Evolutionary conservation across 164 flowering plant species (phyloP).

Genomic region (Vitis rotundifolia): DNA sequence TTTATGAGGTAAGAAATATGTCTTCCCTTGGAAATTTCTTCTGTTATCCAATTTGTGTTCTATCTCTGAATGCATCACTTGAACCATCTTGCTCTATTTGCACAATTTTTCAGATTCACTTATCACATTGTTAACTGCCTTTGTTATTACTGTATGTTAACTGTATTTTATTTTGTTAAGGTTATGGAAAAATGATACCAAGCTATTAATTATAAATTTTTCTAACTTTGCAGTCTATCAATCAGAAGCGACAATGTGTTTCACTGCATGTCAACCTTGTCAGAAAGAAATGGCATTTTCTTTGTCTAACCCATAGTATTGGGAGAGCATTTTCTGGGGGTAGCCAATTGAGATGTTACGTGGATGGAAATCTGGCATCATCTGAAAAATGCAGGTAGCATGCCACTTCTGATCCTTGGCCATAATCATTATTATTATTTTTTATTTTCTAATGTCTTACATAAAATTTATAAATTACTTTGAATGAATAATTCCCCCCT

Average conservation of each 20-base stretch:
- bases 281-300: constrained; percentile 85
- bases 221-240: constrained; percentile 61
- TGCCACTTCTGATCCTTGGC: constrained; percentile 1
- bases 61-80: not conserved
- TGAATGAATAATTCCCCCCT: not conserved
- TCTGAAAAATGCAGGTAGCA: constrained; percentile 93
- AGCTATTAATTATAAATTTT: constrained; percentile 4
- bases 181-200: not conserved
- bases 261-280: constrained; percentile 53
- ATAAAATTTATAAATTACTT: not conserved
- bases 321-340: constrained; percentile 99
- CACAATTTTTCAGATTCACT: not conserved
- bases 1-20: constrained; percentile 61
- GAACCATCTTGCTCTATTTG: not conserved
- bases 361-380: constrained; percentile 84
- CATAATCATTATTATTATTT: not conserved
- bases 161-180: not conserved
- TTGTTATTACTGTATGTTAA: not conserved
- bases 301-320: constrained; percentile 87
- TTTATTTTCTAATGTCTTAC: not conserved
- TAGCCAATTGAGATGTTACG: constrained; percentile 73
- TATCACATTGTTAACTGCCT: not conserved
- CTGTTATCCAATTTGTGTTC: not conserved
- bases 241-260: constrained; percentile 75
- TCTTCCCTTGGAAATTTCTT: not conserved